Evolutionary conservation across 2,329 filamentous ascomycete genomes (phyloP).

Genomic region (Paecilomyces niveus): DNA sequence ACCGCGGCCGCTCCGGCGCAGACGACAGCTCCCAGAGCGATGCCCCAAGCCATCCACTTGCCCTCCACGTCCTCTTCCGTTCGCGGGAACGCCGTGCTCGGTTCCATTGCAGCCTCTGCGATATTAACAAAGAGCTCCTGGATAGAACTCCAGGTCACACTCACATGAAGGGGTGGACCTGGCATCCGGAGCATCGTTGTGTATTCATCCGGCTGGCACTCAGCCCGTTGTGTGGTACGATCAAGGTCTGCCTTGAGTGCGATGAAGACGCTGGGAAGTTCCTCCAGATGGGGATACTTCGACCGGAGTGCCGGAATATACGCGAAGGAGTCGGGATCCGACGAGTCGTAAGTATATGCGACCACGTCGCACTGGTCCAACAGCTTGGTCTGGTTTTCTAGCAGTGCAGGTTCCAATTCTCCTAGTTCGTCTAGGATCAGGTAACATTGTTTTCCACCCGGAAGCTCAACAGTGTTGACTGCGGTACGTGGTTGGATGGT

Average conservation of each 20-base stretch:
- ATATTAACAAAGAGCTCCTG: slow-evolving; percentile 87
- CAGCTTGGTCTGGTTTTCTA: slow-evolving; percentile 80
- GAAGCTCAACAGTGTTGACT: slow-evolving; percentile 93
- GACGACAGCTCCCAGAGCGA: slow-evolving; percentile 68
- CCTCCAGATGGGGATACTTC: slow-evolving; percentile 74
- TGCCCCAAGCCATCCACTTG: slow-evolving; percentile 77
- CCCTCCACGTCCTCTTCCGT: slow-evolving; percentile 71
- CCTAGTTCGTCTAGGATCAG: slow-evolving; percentile 92
- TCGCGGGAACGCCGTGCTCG: slow-evolving; percentile 81
- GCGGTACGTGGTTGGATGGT: slow-evolving; percentile 92
- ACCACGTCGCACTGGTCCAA: slow-evolving; percentile 88
- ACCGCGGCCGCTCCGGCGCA: slow-evolving; percentile 53
- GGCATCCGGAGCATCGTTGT: slow-evolving; percentile 79
- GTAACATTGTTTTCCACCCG: slow-evolving; percentile 94
- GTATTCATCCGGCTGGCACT: slow-evolving; percentile 87
- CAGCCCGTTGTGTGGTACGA: slow-evolving; percentile 90
- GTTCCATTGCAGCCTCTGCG: slow-evolving; percentile 86
- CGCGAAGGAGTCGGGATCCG: slow-evolving; percentile 89
- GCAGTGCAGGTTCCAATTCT: slow-evolving; percentile 86
- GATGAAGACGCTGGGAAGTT: slow-evolving; percentile 85
- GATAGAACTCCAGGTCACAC: slow-evolving; percentile 89
- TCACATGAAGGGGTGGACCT: slow-evolving; percentile 79
- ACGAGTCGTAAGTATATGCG: slow-evolving; percentile 94
- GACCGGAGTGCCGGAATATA: slow-evolving; percentile 78
- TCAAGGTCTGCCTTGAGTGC: slow-evolving; percentile 93